Conservation (phyloP, 306 rosid species). For the Quercus ilex region DNA sequence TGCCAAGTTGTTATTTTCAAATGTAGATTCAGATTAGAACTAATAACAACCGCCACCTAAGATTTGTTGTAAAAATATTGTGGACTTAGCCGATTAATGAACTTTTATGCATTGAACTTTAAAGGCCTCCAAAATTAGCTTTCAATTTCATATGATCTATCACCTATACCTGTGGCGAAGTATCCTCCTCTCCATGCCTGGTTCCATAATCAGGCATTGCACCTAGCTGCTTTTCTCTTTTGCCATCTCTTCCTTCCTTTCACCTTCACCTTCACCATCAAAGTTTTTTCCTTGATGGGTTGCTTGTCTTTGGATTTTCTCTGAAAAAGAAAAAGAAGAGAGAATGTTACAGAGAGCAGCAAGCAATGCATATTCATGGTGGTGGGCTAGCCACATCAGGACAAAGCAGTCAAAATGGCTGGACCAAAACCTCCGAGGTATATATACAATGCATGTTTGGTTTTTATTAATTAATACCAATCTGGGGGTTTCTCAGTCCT, state of each 20-base stretch:
- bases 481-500: neutral
- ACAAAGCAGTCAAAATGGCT: constrained; percentile 99
- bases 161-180: constrained; percentile 45
- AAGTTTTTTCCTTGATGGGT: constrained; percentile 24
- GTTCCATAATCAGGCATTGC: constrained; percentile 21
- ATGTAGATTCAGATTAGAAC: too few relatives aligned
- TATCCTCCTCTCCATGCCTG: constrained; percentile 50
- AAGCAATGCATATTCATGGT: constrained; percentile 92
- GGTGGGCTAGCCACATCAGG: constrained; percentile 99
- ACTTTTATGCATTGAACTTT: neutral
- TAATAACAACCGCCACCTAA: too few relatives aligned
- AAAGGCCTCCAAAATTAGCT: constrained; percentile 22
- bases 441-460: neutral
- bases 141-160: constrained; percentile 16
- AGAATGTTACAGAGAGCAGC: constrained; percentile 94
- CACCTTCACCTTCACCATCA: neutral
- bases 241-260: constrained; percentile 5
- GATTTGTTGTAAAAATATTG: too few relatives aligned
- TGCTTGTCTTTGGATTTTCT: constrained; percentile 21
- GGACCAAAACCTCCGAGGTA: constrained; percentile 88
- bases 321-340: neutral
- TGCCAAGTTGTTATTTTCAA: too few relatives aligned
- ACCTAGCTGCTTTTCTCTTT: constrained; percentile 24
- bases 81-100: too few relatives aligned
- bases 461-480: neutral